These are phyloP conservation scores for Cercospora sp. DNA, from an alignment of 2,329 filamentous ascomycete genomes.

Conservation along the genomic window DNA sequence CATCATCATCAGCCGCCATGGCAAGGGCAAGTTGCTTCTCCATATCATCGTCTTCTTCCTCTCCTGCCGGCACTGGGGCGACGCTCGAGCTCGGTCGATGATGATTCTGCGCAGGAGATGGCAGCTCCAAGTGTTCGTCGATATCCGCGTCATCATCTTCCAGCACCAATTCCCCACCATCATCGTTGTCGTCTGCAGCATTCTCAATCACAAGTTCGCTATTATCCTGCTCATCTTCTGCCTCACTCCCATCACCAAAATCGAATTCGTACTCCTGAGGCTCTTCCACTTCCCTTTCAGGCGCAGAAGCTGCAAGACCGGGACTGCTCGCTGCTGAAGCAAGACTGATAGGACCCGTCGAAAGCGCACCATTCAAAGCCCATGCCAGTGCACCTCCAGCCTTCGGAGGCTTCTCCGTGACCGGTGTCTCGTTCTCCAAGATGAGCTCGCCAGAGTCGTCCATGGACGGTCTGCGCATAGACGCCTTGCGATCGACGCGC, in stretches of 20 bases:
- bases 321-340: conserved; percentile 46
- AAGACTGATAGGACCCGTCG: conserved; percentile 46
- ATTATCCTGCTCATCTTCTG: conserved; percentile 13
- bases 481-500: conserved; percentile 35
- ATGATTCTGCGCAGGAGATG: conserved; percentile 33
- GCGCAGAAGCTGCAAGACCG: conserved; percentile 27
- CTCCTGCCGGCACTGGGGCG: conserved; percentile 19
- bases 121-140: conserved; percentile 34
- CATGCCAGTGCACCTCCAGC: conserved; percentile 31
- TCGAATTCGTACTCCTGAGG: conserved; percentile 35
- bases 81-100: conserved; percentile 27
- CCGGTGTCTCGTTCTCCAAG: conserved; percentile 36
- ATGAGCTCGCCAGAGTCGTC: conserved; percentile 39
- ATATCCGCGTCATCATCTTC: conserved; percentile 39
- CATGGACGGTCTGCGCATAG: conserved; percentile 29
- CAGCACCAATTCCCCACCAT: conserved; percentile 24
- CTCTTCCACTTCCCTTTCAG: conserved; percentile 16
- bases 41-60: conserved; percentile 45
- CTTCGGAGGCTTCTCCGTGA: conserved; percentile 30
- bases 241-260: conserved; percentile 29
- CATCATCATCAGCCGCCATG: conserved; percentile 39
- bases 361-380: conserved; percentile 35
- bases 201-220: conserved; percentile 18
- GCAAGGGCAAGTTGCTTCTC: conserved; percentile 47
- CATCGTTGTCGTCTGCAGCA: conserved; percentile 26